Conservation (phyloP, 1,284 basidiomycete species). For the Ustilago lituana region DNA sequence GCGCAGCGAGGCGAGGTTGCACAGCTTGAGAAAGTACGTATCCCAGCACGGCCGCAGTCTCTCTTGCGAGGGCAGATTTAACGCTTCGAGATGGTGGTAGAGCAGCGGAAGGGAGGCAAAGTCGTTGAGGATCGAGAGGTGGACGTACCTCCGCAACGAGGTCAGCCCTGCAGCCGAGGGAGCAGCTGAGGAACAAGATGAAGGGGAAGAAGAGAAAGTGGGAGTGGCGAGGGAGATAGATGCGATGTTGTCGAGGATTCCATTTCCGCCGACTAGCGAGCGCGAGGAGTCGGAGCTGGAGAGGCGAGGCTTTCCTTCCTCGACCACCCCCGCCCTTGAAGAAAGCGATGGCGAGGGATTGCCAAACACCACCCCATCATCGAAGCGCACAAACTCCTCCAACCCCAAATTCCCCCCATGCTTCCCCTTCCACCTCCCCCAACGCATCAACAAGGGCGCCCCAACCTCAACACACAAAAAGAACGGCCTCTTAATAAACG, state of each 20-base stretch:
- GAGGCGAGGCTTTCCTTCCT: no score
- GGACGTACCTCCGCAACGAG: slow-evolving; percentile 65
- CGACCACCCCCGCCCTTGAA: background rate
- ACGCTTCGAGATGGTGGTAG: slow-evolving; percentile 74
- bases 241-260: slow-evolving; percentile 17
- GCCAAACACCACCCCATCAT: slow-evolving; percentile 48
- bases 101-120: slow-evolving; percentile 73
- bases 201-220: slow-evolving; percentile 15
- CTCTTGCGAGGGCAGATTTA: slow-evolving; percentile 86
- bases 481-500: slow-evolving; percentile 87
- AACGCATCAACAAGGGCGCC: slow-evolving; percentile 75
- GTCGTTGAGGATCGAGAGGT: slow-evolving; percentile 78
- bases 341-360: background rate
- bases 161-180: slow-evolving; percentile 4
- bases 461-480: slow-evolving; percentile 88
- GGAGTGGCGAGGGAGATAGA: slow-evolving; percentile 5
- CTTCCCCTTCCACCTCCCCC: slow-evolving; percentile 33
- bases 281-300: no score
- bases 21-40: slow-evolving; percentile 65
- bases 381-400: slow-evolving; percentile 58
- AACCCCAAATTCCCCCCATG: slow-evolving; percentile 20
- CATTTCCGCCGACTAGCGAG: slow-evolving; percentile 24
- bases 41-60: slow-evolving; percentile 71
- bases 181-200: no score
- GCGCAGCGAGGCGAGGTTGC: slow-evolving; percentile 62